phyloP scores from a whole-genome alignment of 2,329 filamentous ascomycete genomes.

The Monilinia aucupariae region DNA sequence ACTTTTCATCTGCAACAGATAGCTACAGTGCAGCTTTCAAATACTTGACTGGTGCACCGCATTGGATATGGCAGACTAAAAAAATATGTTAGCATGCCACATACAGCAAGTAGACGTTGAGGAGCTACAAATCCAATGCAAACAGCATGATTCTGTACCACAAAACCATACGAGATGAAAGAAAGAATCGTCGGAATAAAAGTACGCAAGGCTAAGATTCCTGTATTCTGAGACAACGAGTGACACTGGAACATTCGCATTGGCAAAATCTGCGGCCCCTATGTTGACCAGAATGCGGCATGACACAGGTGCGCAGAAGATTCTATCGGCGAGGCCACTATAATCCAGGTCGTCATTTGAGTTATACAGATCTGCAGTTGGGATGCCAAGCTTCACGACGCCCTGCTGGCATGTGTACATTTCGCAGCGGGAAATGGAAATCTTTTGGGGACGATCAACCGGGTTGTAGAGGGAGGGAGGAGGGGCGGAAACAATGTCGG shows the following conservation, averaged over 20 bases:
- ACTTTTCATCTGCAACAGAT: neutral
- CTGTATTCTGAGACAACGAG: neutral
- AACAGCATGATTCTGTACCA: neutral
- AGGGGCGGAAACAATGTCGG: neutral
- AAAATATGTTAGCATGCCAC: neutral
- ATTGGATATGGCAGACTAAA: neutral
- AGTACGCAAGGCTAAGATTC: neutral
- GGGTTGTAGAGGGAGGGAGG: conserved; percentile 1
- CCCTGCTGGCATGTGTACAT: neutral
- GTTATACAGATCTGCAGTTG: neutral
- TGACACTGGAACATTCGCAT: neutral
- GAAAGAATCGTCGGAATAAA: neutral
- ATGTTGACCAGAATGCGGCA: conserved; percentile 1
- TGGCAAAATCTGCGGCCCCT: neutral
- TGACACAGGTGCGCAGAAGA: neutral
- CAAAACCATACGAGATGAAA: neutral
- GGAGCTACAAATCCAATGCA: neutral
- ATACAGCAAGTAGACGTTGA: neutral
- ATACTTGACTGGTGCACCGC: neutral
- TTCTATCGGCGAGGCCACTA: neutral
- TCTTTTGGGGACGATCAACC: neutral
- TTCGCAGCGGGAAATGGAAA: neutral
- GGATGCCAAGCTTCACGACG: neutral
- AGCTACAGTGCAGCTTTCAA: neutral
- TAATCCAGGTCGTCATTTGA: neutral